Evolutionary conservation across 2,329 filamentous ascomycete species (phyloP), one percentile per base, ranked within the genome.

Genomic region (Ilyonectria sp.): DNA sequence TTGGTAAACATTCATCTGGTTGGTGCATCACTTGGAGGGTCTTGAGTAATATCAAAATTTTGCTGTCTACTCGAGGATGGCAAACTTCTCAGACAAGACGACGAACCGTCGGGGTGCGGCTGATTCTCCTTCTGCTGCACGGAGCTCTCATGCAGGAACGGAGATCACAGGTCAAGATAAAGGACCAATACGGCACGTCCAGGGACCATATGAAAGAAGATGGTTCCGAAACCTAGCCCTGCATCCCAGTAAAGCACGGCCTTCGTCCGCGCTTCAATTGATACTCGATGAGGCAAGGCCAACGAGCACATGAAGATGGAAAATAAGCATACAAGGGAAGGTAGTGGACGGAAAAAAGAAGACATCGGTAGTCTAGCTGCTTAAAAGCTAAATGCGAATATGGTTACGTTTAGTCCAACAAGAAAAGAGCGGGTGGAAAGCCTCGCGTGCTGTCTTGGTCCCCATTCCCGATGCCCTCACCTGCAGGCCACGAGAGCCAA

Each of bases 191-290:
- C 26, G 4, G 7, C 17, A 19, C 15, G 3, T 19, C 5, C 17
- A 35, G 33, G 31, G 6, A 11, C 29, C n/a, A 15, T 35, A 23
- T 53, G 35, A 17, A 33, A 31, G n/a, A 35, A 15, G 29, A 31
- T 4, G 10, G 6, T 53, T 10, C 21, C 29, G 11, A 53, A 19
- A 35, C 10, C 9, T 7, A 4, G 5, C n/a, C n/a, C n/a, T 37
- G 29, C 10, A 53, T 11, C 50, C 50, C 50, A 19, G 49, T n/a
- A 6, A 53, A 19, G 50, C 50, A 35, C 50, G 50, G 31, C 50
- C 40, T 43, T 43, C 40, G 7, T 53, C n/a, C 29, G 9, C 8
- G 11, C 29, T 19, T 10, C 10, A 26, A 8, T 33, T 13, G 8
- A 6, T 7, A 1, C 10, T 21, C 10, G 37, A 15, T 31, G 31